Evolutionary conservation across 208 protist species (phyloP).

Genomic region (Leptomonas seymouri): DNA sequence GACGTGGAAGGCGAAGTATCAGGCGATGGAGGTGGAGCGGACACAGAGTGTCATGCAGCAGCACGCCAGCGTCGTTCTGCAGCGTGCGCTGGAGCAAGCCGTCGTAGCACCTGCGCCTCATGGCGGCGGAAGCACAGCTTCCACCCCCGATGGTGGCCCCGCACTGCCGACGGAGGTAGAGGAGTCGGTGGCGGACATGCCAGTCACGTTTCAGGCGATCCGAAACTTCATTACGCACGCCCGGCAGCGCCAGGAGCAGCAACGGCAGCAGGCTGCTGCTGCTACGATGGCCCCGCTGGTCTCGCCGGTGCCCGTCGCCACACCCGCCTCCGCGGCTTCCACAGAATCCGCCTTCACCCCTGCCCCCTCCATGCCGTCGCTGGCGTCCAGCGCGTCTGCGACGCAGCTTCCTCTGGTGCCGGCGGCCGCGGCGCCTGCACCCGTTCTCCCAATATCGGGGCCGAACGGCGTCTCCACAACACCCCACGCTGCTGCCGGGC

Average conservation of each 20-base stretch:
- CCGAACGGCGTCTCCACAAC: not conserved
- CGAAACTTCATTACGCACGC: constrained; percentile 35
- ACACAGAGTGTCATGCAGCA: constrained; percentile 46
- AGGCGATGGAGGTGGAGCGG: constrained; percentile 44
- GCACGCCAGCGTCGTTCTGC: constrained; percentile 46
- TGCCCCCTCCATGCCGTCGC: constrained; percentile 5
- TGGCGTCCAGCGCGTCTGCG: not conserved
- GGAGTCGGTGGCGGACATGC: constrained; percentile 25
- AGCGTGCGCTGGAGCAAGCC: constrained; percentile 53
- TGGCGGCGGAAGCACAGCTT: not conserved
- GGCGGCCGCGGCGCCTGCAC: not conserved
- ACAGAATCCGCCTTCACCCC: constrained; percentile 9
- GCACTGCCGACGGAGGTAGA: constrained; percentile 3
- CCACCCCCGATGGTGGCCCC: not conserved
- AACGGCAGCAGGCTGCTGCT: constrained; percentile 3
- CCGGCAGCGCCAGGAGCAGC: constrained; percentile 26
- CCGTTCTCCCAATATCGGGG: not conserved
- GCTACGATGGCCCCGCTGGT: not conserved
- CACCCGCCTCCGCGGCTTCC: constrained; percentile 5
- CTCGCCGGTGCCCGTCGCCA: not conserved
- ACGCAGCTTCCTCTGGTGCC: not conserved
- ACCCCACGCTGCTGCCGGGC: not conserved
- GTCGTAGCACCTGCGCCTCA: constrained; percentile 11
- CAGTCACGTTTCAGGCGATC: constrained; percentile 30
- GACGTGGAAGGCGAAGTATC: constrained; percentile 56